Base-by-base conservation (phyloP, 1,284 basidiomycete species). In the Ceratobasidium sp. region DNA sequence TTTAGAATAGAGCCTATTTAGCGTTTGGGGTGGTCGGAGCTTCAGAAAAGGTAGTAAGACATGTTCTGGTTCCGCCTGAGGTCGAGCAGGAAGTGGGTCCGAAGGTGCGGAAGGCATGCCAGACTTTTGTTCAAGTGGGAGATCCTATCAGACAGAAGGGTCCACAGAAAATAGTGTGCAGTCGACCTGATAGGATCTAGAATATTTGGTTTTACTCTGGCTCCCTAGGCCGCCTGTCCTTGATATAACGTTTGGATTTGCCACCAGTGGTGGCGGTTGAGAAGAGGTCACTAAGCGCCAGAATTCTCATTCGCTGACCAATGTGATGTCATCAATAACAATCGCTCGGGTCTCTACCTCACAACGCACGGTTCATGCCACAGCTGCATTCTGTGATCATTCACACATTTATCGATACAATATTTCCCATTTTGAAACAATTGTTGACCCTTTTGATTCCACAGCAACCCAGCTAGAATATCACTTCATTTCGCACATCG, bases 1-100 rank as follows among this genome's bases (percentile, higher is more conserved):
- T 21, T 89, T 88, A 77, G 91, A 87, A 80, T 97, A 99, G 59
- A 98, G 85, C 58, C 93, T 87, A 59, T 89, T 92, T 72, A 97
- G 85, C 45, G 92, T 92, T 60, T 87, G 90, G 78, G 94, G 91
- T 0, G 93, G 92, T 78, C 97, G 93, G 6, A 89, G 88, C 76
- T 94, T 91, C 43, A 99, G 85, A 81, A 97, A 98, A 1, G 89
- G 87, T 30, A 93, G 81, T n/a, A 93, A 80, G 1, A 87, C 83
- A 78, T 93, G 91, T 58, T 73, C 67, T 1, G 67, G 53, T 50
- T 70, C 67, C 14, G 39, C 9, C 6, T 70, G 53, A 10, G 53
- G 9, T 8, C 64, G 55, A 46, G 50, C 43, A 9, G 72, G 55
- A 3, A 73, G 64, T 26, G 72, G 64, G n/a, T 65, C 50, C 3